Conservation (phyloP, 1,284 basidiomycete genomes). For the Puccinia horiana region DNA sequence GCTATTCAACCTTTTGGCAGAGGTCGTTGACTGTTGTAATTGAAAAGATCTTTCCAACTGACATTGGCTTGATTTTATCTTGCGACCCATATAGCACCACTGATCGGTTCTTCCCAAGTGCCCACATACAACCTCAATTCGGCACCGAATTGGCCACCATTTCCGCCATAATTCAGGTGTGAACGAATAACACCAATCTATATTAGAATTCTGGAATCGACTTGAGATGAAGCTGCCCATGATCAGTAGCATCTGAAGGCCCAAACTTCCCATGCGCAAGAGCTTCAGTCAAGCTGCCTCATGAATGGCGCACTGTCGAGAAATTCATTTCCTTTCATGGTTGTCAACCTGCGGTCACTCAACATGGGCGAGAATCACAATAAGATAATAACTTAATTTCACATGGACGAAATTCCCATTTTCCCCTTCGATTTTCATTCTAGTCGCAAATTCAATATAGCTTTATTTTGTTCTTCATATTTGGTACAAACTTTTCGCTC, state of each 20-base stretch:
- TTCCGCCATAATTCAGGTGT: background rate
- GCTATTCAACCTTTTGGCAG: background rate
- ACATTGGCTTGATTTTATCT: background rate
- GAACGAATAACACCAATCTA: background rate
- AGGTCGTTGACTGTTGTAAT: background rate
- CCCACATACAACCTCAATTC: background rate
- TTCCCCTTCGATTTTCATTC: background rate
- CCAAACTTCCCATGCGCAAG: no score
- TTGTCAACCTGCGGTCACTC: background rate
- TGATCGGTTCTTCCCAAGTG: background rate
- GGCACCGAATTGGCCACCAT: background rate
- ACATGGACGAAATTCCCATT: no score
- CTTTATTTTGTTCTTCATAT: no score
- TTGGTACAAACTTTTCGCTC: background rate
- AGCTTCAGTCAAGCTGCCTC: no score
- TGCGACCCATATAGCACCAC: background rate
- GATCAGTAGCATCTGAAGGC: no score
- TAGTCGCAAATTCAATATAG: background rate
- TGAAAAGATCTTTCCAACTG: background rate
- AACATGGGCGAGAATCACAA: no score
- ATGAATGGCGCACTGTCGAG: no score
- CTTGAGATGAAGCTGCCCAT: no score
- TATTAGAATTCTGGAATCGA: no score
- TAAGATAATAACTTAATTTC: no score
- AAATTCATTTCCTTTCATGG: no score